Evolutionary conservation across 768 basidiomycete genomes (phyloP).

Genomic region (Exsudoporus frostii): DNA sequence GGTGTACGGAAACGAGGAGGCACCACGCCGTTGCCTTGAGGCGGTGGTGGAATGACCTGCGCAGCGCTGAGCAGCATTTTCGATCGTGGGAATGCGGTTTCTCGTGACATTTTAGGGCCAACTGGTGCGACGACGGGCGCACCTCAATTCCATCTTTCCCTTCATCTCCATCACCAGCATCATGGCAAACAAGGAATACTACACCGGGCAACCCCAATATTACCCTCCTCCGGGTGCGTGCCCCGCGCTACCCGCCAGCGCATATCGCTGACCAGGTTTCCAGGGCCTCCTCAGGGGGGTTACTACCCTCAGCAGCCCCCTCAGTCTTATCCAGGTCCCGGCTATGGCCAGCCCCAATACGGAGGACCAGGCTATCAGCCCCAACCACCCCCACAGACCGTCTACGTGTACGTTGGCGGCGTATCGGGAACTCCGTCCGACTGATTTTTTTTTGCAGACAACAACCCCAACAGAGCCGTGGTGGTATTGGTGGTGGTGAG

Average conservation of each 20-base stretch:
- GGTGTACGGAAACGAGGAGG: background rate
- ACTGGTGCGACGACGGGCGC: slow-evolving; percentile 10
- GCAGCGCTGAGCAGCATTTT: background rate
- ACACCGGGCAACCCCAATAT: slow-evolving; percentile 50
- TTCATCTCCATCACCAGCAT: slow-evolving; percentile 14
- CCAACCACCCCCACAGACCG: slow-evolving; percentile 75
- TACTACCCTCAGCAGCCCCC: slow-evolving; percentile 76
- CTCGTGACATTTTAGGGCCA: slow-evolving; percentile 26
- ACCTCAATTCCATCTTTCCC: slow-evolving; percentile 11
- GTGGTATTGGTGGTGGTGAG: slow-evolving; percentile 33
- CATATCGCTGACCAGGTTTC: slow-evolving; percentile 38
- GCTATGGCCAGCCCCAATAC: slow-evolving; percentile 32
- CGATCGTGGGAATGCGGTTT: slow-evolving; percentile 22
- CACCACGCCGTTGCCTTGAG: slow-evolving; percentile 21
- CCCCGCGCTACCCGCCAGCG: background rate
- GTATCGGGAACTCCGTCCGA: background rate
- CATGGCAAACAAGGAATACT: slow-evolving; percentile 80
- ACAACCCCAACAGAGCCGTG: slow-evolving; percentile 37
- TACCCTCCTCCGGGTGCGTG: slow-evolving; percentile 54
- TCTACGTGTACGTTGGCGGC: slow-evolving; percentile 63
- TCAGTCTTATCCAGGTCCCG: slow-evolving; percentile 60
- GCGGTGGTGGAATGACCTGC: slow-evolving; percentile 9
- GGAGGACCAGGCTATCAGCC: slow-evolving; percentile 42
- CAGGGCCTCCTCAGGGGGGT: slow-evolving; percentile 55
- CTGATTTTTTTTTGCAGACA: slow-evolving; percentile 31